Conservation (phyloP, 2,329 filamentous ascomycete genomes). For the Botrytis hyacinthi region DNA sequence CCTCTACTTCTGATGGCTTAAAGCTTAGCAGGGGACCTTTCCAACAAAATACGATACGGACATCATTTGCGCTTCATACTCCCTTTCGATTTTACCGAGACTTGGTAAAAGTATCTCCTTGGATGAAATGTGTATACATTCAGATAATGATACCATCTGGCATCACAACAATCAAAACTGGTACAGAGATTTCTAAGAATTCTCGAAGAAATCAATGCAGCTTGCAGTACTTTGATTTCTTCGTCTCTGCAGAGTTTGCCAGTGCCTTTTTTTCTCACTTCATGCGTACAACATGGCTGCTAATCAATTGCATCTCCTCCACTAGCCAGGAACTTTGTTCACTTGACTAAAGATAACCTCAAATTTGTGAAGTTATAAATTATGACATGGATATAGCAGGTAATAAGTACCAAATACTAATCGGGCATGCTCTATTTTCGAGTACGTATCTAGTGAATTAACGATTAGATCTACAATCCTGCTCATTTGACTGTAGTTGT, state of each 20-base stretch:
- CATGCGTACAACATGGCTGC: background rate
- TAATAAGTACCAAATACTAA: background rate
- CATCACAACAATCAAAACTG: background rate
- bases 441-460: background rate
- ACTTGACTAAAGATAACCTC: background rate
- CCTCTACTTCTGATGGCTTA: background rate
- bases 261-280: background rate
- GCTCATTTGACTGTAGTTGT: background rate
- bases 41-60: background rate
- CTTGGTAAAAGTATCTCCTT: background rate
- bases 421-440: background rate
- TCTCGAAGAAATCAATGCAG: background rate
- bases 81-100: background rate
- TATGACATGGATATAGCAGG: background rate
- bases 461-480: background rate
- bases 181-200: background rate
- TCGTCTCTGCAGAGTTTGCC: background rate
- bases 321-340: background rate
- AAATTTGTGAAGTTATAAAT: background rate
- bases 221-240: too few relatives aligned
- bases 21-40: background rate
- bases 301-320: background rate
- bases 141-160: too few relatives aligned
- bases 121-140: background rate
- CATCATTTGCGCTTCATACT: background rate